A percentile compares a stretch with the other conserved stretches of the same genome.
Evolutionary conservation across 805 yeast species (phyloP).

Genomic region (Maudiozyma serrabonitensis): DNA sequence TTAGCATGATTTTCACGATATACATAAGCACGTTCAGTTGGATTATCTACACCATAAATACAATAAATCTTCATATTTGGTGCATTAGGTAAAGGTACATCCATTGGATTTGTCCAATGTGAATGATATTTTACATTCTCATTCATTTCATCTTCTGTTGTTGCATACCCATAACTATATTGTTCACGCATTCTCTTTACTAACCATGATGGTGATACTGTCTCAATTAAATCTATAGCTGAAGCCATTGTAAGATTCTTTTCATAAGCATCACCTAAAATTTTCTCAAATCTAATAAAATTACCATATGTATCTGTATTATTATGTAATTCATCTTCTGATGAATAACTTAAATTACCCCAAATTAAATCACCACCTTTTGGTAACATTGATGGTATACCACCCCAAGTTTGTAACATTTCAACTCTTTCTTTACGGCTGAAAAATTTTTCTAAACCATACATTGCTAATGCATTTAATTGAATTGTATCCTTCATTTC

Average conservation of each 20-base stretch:
- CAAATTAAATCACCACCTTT: slow-evolving; percentile 88
- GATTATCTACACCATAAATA: slow-evolving; percentile 93
- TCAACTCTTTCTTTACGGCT: slow-evolving; percentile 82
- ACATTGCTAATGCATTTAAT: slow-evolving; percentile 82
- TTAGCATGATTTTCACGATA: slow-evolving; percentile 51
- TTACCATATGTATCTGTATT: slow-evolving; percentile 51
- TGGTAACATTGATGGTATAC: slow-evolving; percentile 90
- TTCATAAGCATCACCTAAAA: slow-evolving; percentile 5
- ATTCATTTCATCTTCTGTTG: slow-evolving; percentile 45
- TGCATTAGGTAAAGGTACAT: slow-evolving; percentile 84
- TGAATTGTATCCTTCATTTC: slow-evolving; percentile 98
- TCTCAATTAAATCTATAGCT: slow-evolving; percentile 56
- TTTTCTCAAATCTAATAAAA: slow-evolving; percentile 50
- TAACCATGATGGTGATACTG: slow-evolving; percentile 72
- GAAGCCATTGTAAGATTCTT: slow-evolving; percentile 54
- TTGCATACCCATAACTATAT: slow-evolving; percentile 73
- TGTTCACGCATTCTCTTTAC: slow-evolving; percentile 50
- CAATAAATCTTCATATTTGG: slow-evolving; percentile 85
- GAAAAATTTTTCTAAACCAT: slow-evolving; percentile 89
- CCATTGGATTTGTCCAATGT: slow-evolving; percentile 93
- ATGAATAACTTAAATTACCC: slow-evolving; percentile 75
- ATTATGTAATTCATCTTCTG: slow-evolving; percentile 38
- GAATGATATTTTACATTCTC: slow-evolving; percentile 59
- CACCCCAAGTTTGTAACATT: slow-evolving; percentile 78
- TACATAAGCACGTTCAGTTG: slow-evolving; percentile 87